Base-by-base conservation (phyloP, 1,284 basidiomycete genomes). In the Phellopilus nigrolimitatus region DNA sequence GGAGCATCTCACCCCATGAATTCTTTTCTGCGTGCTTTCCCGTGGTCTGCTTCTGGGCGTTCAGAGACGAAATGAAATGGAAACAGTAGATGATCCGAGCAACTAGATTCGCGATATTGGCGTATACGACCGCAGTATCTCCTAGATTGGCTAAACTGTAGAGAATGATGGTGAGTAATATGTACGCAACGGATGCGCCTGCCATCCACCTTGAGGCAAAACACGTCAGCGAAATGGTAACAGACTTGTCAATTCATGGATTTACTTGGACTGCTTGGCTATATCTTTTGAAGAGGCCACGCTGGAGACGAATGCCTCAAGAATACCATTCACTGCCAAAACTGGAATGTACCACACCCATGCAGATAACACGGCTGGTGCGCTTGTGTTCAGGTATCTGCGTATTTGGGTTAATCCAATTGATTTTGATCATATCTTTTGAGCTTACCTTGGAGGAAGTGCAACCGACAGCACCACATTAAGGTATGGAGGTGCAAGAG, bases 291-390 rank as follows among this genome's bases (percentile, higher is more conserved):
- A 72, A 1, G 74, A 73, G 3, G 91, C 88, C 1, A 84, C 82
- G 47, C 90, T 88, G 2, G 88, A 81, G 58, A 94, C 76, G 68
- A 95, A 95, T 0, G 92, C 88, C 65, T 97, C 94, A 19, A 95
- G 71, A 1, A 89, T 79, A 3, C 94, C 94, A 64, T 97, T 97
- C 58, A 91, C 69, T 3, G 88, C 88, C 60, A 97, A 77, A 15
- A 89, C 77, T 1, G 94, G 95, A 56, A 97, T 84, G 61, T 93
- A 95, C 71, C 80, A 84, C 21, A 85, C 69, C 78, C 93, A 97
- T 0, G 84, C 82, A 21, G 71, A 67, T 3, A 97, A 77, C 27
- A 95, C 84, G 4, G 69, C 58, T 0, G 90, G 84, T 0, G 88
- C 86, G 37, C 90, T 91, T 8, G 85, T 86, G 41, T 72, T 61